A percentile compares a stretch with the other conserved stretches of the same genome.
These are phyloP conservation scores for Hypoxylon subgilvum DNA, from an alignment of 495 filamentous ascomycete species.

Conservation along the genomic window DNA sequence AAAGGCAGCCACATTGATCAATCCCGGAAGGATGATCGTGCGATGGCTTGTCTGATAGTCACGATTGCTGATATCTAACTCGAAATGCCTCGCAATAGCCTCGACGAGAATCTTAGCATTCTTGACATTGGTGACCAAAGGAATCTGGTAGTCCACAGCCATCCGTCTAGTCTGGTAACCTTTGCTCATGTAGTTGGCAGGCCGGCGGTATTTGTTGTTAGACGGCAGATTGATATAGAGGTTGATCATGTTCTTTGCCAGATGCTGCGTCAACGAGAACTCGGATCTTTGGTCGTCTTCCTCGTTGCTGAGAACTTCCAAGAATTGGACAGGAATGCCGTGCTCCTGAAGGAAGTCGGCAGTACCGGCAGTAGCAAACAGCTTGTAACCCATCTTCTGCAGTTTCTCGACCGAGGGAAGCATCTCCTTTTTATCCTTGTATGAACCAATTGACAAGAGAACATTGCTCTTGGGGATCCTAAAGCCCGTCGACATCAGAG, in stretches of 20 bases:
- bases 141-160: constrained; percentile 98
- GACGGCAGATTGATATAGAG: constrained; percentile 98
- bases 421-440: constrained; percentile 97
- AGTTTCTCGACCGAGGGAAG: constrained; percentile 89
- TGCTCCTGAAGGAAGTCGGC: constrained; percentile 94
- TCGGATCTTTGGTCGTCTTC: constrained; percentile 86
- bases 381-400: constrained; percentile 85
- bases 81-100: constrained; percentile 85
- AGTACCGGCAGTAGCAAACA: constrained; percentile 94
- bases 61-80: constrained; percentile 76
- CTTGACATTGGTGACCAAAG: constrained; percentile 97
- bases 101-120: constrained; percentile 97
- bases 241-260: constrained; percentile 96
- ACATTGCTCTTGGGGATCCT: constrained; percentile 95
- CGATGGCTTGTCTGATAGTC: constrained; percentile 91
- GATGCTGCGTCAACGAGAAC: constrained; percentile 92
- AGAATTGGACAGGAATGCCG: constrained; percentile 84
- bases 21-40: constrained; percentile 73
- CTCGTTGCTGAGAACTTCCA: constrained; percentile 76
- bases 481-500: constrained; percentile 92
- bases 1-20: constrained; percentile 82
- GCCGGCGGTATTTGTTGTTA: constrained; percentile 93
- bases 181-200: constrained; percentile 97
- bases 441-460: constrained; percentile 92
- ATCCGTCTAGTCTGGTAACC: constrained; percentile 94